phyloP scores from a whole-genome alignment of 441 rosid species.

The Melastoma candidum region DNA sequence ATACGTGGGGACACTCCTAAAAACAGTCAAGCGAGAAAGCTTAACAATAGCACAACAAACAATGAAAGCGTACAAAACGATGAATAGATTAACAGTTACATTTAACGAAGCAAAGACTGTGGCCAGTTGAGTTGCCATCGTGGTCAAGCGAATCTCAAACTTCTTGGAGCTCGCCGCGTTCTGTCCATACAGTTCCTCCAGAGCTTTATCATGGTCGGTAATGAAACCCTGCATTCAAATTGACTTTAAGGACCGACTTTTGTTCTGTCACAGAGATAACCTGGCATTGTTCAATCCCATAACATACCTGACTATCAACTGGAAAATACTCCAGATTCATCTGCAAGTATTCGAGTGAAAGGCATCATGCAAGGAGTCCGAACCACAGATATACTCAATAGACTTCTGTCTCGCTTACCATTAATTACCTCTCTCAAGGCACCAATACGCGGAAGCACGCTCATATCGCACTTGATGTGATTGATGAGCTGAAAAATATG shows the following conservation, averaged over 20 bases:
- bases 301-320: conserved; percentile 46
- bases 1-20: conserved; percentile 56
- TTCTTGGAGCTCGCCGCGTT: conserved; percentile 39
- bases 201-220: conserved; percentile 60
- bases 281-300: neutral
- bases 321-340: conserved; percentile 72
- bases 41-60: neutral
- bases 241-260: conserved; percentile 9
- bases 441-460: conserved; percentile 59
- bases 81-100: conserved; percentile 17
- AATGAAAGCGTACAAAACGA: neutral
- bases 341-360: conserved; percentile 22
- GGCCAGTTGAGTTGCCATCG: conserved; percentile 54
- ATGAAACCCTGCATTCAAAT: conserved; percentile 47
- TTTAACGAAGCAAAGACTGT: conserved; percentile 67
- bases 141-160: conserved; percentile 39
- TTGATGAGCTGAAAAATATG: conserved; percentile 54
- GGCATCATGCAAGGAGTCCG: neutral
- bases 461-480: conserved; percentile 56
- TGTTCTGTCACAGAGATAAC: neutral
- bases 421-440: conserved; percentile 50
- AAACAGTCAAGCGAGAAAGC: neutral
- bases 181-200: conserved; percentile 40
- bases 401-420: neutral
- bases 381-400: neutral